Percentiles rank a stretch among this genome's conserved stretches.
These are phyloP conservation scores for Cytospora mali DNA, from an alignment of 2,329 filamentous ascomycete species.

Conservation along the genomic window DNA sequence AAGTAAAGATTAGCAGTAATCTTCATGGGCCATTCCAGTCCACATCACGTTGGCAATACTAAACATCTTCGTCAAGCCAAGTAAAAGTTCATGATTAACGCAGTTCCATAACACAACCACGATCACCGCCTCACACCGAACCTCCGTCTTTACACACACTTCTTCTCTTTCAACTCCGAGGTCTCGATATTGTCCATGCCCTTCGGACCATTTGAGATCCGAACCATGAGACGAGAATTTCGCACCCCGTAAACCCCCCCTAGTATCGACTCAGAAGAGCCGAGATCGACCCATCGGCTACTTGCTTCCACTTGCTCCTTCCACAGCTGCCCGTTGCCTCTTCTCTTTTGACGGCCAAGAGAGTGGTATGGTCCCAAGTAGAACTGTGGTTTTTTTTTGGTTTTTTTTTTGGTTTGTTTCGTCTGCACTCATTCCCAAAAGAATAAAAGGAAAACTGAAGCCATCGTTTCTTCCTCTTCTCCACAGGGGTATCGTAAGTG, in stretches of 20 bases:
- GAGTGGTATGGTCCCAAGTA: background rate
- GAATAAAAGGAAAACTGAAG: background rate
- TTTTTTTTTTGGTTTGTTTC: background rate
- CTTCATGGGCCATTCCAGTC: background rate
- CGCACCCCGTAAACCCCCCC: background rate
- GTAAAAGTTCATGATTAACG: background rate
- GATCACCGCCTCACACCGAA: background rate
- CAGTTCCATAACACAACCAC: background rate
- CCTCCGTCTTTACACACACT: background rate
- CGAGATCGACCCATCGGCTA: background rate
- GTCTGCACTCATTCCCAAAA: background rate
- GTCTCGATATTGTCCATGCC: background rate
- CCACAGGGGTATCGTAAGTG: slow-evolving; percentile 10
- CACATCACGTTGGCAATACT: background rate
- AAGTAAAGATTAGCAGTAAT: background rate
- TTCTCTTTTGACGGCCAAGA: background rate
- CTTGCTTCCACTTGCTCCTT: background rate
- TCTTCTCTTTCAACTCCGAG: background rate
- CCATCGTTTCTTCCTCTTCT: background rate
- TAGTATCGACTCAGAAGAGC: background rate
- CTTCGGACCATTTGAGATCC: background rate
- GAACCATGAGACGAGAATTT: background rate
- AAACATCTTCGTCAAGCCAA: background rate
- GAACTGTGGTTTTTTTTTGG: background rate
- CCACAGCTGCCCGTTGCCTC: background rate